Evolutionary conservation across 2,329 filamentous ascomycete species (phyloP).

Genomic region (Didymella pinodella): DNA sequence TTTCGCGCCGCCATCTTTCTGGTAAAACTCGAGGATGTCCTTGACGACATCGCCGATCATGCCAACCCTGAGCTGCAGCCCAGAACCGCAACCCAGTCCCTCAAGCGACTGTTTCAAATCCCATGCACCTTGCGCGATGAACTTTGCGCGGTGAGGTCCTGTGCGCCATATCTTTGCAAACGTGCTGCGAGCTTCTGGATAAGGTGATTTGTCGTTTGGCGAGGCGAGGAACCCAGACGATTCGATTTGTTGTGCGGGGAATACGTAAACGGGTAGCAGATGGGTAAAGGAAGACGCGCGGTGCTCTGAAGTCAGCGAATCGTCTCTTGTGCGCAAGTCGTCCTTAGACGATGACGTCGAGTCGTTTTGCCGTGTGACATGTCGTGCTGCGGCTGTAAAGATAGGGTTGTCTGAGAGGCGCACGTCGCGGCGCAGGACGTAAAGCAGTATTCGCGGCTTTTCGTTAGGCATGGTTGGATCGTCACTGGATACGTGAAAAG

Average conservation of each 20-base stretch:
- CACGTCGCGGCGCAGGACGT: conserved; percentile 75
- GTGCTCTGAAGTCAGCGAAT: conserved; percentile 37
- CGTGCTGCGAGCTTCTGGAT: conserved; percentile 71
- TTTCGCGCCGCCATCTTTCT: conserved; percentile 28
- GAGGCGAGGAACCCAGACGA: conserved; percentile 73
- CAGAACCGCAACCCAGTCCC: conserved; percentile 62
- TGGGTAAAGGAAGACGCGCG: conserved; percentile 55
- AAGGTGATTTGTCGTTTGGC: conserved; percentile 61
- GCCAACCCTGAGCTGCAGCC: conserved; percentile 70
- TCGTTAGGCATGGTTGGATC: conserved; percentile 32
- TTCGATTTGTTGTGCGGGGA: conserved; percentile 75
- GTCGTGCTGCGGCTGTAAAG: conserved; percentile 63
- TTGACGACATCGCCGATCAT: conserved; percentile 65
- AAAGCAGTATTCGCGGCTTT: conserved; percentile 65
- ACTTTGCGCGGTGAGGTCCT: conserved; percentile 74
- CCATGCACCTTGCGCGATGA: conserved; percentile 76
- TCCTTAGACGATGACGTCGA: conserved; percentile 14
- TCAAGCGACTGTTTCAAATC: conserved; percentile 71
- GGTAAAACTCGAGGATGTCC: conserved; percentile 61
- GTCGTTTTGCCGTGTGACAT: conserved; percentile 21
- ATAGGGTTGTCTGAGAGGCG: conserved; percentile 78
- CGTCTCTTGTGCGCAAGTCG: conserved; percentile 50
- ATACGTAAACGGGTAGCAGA: conserved; percentile 71
- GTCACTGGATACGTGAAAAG: conserved; percentile 24
- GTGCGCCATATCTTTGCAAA: conserved; percentile 75